A percentile compares a stretch with the other conserved stretches of the same genome.
Conservation (phyloP, 352 stramenopile species). For the Phytophthora sp. region DNA sequence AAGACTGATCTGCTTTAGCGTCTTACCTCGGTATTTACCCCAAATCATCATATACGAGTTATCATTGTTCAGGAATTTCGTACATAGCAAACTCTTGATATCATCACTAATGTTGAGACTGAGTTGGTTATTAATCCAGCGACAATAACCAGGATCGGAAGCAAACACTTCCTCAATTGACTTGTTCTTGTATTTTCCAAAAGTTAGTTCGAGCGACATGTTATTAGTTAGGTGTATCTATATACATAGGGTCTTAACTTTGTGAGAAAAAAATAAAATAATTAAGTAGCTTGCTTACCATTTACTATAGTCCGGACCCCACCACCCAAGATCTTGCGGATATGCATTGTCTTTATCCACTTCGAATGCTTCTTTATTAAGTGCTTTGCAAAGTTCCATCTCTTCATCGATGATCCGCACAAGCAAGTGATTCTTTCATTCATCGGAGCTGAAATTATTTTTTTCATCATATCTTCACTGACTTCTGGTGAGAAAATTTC, state of each 20-base stretch:
- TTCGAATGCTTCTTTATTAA: constrained; percentile 11
- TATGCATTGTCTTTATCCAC: neutral
- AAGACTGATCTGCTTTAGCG: constrained; percentile 15
- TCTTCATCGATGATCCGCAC: constrained; percentile 13
- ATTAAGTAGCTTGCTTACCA: neutral
- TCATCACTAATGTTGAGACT: constrained; percentile 20
- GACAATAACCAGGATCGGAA: too few species aligned
- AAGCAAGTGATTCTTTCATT: constrained; percentile 11
- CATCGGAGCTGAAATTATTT: constrained; percentile 13
- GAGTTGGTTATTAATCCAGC: constrained; percentile 15
- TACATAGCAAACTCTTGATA: constrained; percentile 24
- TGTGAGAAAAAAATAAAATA: constrained; percentile 2
- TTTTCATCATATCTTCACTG: constrained; percentile 16
- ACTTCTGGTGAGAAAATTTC: constrained; percentile 10
- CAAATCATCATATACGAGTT: constrained; percentile 30
- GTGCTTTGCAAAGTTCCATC: constrained; percentile 15
- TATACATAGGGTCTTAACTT: constrained; percentile 8
- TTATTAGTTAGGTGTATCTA: constrained; percentile 1
- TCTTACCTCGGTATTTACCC: constrained; percentile 22
- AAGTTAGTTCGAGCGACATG: too few species aligned
- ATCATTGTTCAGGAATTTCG: constrained; percentile 18
- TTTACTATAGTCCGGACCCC: neutral
- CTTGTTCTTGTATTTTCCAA: too few species aligned
- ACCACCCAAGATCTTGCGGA: constrained; percentile 1
- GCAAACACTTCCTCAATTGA: too few species aligned